Evolutionary conservation across 2,329 filamentous ascomycete species (phyloP).

Genomic region (Colletotrichum sp.): DNA sequence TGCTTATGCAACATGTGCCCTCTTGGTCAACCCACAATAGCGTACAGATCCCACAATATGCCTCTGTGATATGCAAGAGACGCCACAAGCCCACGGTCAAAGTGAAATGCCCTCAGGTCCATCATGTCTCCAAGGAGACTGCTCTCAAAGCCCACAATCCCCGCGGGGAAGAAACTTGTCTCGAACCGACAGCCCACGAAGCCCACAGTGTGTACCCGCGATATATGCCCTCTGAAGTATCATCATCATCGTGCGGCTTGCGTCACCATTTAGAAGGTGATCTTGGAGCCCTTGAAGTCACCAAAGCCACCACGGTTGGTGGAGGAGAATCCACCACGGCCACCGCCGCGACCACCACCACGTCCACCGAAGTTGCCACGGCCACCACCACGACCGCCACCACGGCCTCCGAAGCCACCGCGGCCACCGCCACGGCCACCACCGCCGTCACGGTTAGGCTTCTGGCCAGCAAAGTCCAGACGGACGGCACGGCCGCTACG

Average conservation of each 20-base stretch:
- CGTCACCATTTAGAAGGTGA: constrained; percentile 61
- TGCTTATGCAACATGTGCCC: constrained; percentile 30
- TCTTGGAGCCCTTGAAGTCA: constrained; percentile 74
- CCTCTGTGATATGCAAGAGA: constrained; percentile 6
- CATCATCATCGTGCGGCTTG: constrained; percentile 37
- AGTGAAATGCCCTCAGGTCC: constrained; percentile 59
- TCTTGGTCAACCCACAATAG: constrained; percentile 29
- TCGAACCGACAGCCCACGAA: constrained; percentile 65
- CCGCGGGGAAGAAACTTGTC: constrained; percentile 38
- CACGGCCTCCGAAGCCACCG: constrained; percentile 56
- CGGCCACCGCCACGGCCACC: constrained; percentile 58
- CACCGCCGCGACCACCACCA: constrained; percentile 56
- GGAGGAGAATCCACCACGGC: constrained; percentile 56
- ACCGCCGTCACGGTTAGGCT: constrained; percentile 58
- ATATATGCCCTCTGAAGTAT: constrained; percentile 47
- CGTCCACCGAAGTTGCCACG: constrained; percentile 55
- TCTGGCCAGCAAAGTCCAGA: constrained; percentile 80
- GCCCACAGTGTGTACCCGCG: constrained; percentile 51
- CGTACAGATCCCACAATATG: constrained; percentile 17
- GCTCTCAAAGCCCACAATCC: constrained; percentile 60
- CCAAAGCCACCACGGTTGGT: constrained; percentile 45
- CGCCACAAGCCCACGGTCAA: constrained; percentile 37
- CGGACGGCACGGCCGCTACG: constrained; percentile 77
- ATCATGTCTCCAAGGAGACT: constrained; percentile 51
- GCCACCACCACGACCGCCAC: constrained; percentile 50